Conservation (phyloP, 192 early-diverging fungal genomes). For the Podila minutissima region DNA sequence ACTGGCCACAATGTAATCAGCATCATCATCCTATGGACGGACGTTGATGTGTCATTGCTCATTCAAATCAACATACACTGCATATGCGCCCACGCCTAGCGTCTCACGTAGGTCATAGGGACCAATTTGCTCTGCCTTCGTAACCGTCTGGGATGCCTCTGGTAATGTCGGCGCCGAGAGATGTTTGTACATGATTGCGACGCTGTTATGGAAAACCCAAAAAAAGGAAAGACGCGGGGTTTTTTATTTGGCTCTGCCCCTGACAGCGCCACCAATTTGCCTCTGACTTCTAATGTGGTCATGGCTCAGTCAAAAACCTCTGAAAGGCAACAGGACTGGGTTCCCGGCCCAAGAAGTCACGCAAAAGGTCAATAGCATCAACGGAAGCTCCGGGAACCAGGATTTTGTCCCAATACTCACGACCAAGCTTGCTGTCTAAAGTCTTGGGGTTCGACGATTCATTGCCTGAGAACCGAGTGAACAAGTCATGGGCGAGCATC, state of each 20-base stretch:
- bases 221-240: neutral
- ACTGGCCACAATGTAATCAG: neutral
- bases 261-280: neutral
- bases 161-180: slow-evolving; percentile 43
- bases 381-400: slow-evolving; percentile 75
- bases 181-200: slow-evolving; percentile 33
- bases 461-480: slow-evolving; percentile 45
- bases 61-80: slow-evolving; percentile 25
- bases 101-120: slow-evolving; percentile 48
- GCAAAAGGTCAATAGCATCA: slow-evolving; percentile 78
- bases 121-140: slow-evolving; percentile 43
- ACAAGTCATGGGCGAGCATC: slow-evolving; percentile 88
- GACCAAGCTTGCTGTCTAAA: slow-evolving; percentile 64
- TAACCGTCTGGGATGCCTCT: slow-evolving; percentile 40
- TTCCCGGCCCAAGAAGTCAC: slow-evolving; percentile 82
- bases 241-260: neutral
- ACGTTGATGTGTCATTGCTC: no score
- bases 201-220: neutral
- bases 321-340: slow-evolving; percentile 85
- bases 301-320: slow-evolving; percentile 54
- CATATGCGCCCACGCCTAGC: slow-evolving; percentile 47
- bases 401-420: slow-evolving; percentile 80
- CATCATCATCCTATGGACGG: no score
- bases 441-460: slow-evolving; percentile 61
- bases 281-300: neutral